Evolutionary conservation across 352 stramenopile species (phyloP), one percentile per base, ranked within the genome.

Genomic region (Pythium grandisporangium): DNA sequence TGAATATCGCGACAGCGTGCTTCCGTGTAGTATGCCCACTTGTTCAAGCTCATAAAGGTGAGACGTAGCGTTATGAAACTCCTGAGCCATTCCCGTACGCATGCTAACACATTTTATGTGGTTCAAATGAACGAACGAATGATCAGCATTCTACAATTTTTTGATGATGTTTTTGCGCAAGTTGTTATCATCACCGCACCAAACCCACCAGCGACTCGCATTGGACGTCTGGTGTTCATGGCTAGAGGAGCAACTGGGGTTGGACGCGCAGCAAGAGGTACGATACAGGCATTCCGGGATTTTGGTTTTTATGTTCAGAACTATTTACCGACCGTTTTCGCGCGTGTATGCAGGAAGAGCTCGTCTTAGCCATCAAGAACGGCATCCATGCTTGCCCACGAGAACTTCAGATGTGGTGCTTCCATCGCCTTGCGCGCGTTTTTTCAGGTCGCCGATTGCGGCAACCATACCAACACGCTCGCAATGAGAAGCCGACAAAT

Each of bases 131-230:
- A 38, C 32, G 14, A 36, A 29, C 14, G 8, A 46, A 1, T 34
- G 14, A 41, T 17, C 13, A 89, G 76, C 83, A 41, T 67, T 89
- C 21, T 88, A 80, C 50, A 75, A 71, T 25, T 88, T 88, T 54
- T 23, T 80, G n/a, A 88, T 92, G 75, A 48, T 92, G 23, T 76
- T 89, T 42, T 48, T 89, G 38, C 61, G 73, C 2, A 92, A 92
- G n/a, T 51, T 85, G 5, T 38, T 92, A 12, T 84, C 73, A 8
- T 68, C 66, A 17, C 48, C 62, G 1, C 67, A 74, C 30, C 42
- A 30, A 12, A 17, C 36, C 3, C 59, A 86, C 34, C 67, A 81
- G 44, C 48, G 66, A 17, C 78, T 85, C 32, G 71, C 71, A 20
- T 61, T 92, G 24, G 60, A 79, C 11, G 52, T 88, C 26, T 89